Conservation (phyloP, 495 filamentous ascomycete genomes). For the Arthonia radiata region DNA sequence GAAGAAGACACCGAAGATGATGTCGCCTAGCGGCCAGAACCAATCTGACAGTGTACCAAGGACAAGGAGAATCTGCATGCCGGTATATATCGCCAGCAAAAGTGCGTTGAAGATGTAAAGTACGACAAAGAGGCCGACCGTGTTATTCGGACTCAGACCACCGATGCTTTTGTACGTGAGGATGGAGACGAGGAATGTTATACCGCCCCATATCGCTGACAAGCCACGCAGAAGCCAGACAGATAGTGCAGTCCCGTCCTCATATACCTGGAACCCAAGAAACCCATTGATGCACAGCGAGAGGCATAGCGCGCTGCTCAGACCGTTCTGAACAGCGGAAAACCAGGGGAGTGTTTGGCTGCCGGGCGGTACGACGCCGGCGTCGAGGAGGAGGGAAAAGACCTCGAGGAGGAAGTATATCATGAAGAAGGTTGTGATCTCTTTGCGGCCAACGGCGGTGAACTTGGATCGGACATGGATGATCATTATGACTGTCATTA, state of each 20-base stretch:
- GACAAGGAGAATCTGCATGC: constrained; percentile 70
- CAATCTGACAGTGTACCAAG: constrained; percentile 75
- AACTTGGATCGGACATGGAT: constrained; percentile 93
- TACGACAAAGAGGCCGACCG: constrained; percentile 73
- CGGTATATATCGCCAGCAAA: constrained; percentile 62
- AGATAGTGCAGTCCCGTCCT: constrained; percentile 88
- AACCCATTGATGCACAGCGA: constrained; percentile 93
- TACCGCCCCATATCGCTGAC: constrained; percentile 57
- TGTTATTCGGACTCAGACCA: constrained; percentile 62
- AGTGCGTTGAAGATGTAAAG: constrained; percentile 81
- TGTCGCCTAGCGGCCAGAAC: constrained; percentile 88
- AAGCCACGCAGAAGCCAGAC: constrained; percentile 73
- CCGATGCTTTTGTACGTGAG: constrained; percentile 86
- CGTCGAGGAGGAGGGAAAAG: constrained; percentile 72
- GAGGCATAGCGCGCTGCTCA: constrained; percentile 69
- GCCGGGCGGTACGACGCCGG: constrained; percentile 70
- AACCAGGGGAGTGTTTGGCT: constrained; percentile 74
- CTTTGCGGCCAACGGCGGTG: constrained; percentile 93
- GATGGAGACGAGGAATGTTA: constrained; percentile 68
- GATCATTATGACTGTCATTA: constrained; percentile 92
- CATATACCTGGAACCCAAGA: constrained; percentile 95
- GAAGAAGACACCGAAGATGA: constrained; percentile 75
- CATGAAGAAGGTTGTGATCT: constrained; percentile 96
- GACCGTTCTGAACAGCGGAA: constrained; percentile 65
- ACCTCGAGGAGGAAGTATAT: constrained; percentile 78